Conservation (phyloP, 2,329 filamentous ascomycete species). For the Fusarium fujikuroi region DNA sequence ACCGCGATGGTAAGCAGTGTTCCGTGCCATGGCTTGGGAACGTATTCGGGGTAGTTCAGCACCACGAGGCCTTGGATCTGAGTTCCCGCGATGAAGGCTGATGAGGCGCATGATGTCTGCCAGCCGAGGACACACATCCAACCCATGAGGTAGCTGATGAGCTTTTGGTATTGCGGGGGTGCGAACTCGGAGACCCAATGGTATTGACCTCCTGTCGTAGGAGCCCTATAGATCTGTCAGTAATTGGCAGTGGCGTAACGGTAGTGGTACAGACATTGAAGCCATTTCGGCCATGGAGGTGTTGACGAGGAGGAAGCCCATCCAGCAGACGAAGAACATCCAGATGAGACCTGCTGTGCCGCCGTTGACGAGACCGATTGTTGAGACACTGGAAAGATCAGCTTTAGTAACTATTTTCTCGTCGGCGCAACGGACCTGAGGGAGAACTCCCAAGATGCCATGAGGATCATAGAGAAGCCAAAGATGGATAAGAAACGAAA, state of each 20-base stretch:
- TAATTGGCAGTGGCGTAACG: rapidly evolving
- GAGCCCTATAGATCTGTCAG: slow-evolving; percentile 49
- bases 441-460: slow-evolving; percentile 57
- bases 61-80: slow-evolving; percentile 57
- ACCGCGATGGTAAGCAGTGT: slow-evolving; percentile 29
- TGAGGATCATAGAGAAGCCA: slow-evolving; percentile 59
- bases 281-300: slow-evolving; percentile 61
- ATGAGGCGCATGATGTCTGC: slow-evolving; percentile 54
- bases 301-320: slow-evolving; percentile 53
- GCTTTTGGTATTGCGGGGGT: slow-evolving; percentile 59
- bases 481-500: slow-evolving; percentile 59
- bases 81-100: slow-evolving; percentile 55
- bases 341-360: slow-evolving; percentile 60
- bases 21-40: slow-evolving; percentile 33
- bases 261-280: slow-evolving; percentile 50
- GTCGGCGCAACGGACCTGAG: slow-evolving; percentile 45
- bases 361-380: slow-evolving; percentile 51
- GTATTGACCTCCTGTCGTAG: slow-evolving; percentile 67
- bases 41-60: slow-evolving; percentile 43
- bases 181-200: slow-evolving; percentile 68
- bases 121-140: slow-evolving; percentile 60
- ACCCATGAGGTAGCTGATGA: slow-evolving; percentile 62
- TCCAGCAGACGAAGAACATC: slow-evolving; percentile 53
- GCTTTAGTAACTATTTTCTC: rapidly evolving
- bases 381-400: slow-evolving; percentile 19